Conservation (phyloP, 1,284 basidiomycete genomes). For the Sanguinoderma infundibulare region DNA sequence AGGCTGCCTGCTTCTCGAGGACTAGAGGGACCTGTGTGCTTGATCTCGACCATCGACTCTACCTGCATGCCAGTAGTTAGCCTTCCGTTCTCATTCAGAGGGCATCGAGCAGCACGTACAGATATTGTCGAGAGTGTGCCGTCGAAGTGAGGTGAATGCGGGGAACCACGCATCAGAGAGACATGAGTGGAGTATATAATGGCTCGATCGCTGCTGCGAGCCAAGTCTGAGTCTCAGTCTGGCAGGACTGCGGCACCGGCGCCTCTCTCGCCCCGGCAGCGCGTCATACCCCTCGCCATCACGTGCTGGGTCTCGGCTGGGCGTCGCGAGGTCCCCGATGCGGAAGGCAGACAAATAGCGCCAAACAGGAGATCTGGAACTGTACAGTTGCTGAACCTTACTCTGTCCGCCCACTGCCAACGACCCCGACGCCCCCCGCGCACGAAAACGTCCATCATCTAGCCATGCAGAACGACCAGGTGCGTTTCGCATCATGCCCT, state of each 20-base stretch:
- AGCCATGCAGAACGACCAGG: constrained; percentile 84
- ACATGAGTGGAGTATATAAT: constrained; percentile 21
- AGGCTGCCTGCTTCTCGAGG: constrained; percentile 17
- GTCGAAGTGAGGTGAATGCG: constrained; percentile 39
- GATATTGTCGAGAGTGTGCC: constrained; percentile 47
- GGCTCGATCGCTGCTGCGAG: constrained; percentile 15
- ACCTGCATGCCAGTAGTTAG: constrained; percentile 38
- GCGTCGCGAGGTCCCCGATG: not conserved
- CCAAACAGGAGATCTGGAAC: constrained; percentile 33
- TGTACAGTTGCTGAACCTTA: constrained; percentile 41
- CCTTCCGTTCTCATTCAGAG: not conserved
- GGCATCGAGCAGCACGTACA: constrained; percentile 34
- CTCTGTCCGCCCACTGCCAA: constrained; percentile 27
- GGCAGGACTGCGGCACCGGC: constrained; percentile 25
- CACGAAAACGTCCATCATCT: constrained; percentile 31
- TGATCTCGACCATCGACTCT: constrained; percentile 84
- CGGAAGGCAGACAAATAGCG: constrained; percentile 20
- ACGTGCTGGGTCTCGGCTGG: constrained; percentile 20
- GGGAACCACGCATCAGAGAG: constrained; percentile 34
- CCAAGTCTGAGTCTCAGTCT: constrained; percentile 11
- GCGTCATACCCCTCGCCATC: constrained; percentile 24
- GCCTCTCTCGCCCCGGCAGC: constrained; percentile 12
- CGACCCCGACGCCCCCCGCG: constrained; percentile 29
- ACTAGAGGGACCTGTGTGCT: constrained; percentile 39
- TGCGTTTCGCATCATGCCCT: constrained; percentile 34